Percentiles rank a stretch among this genome's conserved stretches.
These are phyloP conservation scores for Xylaria sp. DNA, from an alignment of 495 filamentous ascomycete species.

Conservation along the genomic window DNA sequence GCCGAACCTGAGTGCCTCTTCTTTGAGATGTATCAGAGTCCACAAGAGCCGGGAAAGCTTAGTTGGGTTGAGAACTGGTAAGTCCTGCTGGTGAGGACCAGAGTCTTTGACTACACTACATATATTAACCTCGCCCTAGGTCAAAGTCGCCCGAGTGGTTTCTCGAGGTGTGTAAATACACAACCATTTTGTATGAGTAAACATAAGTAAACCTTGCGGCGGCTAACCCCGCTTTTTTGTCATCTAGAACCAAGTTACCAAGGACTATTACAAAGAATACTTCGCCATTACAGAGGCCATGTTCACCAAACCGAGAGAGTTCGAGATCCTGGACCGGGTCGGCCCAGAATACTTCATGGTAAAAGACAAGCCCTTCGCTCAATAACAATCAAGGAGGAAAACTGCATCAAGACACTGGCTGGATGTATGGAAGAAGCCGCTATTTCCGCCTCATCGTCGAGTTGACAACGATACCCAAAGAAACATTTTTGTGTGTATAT, in stretches of 20 bases:
- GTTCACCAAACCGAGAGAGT: constrained; percentile 55
- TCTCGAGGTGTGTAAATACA: constrained; percentile 34
- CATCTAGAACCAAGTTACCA: constrained; percentile 55
- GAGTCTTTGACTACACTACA: neutral
- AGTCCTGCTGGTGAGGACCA: constrained; percentile 1
- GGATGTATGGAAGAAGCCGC: neutral
- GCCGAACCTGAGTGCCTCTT: constrained; percentile 57
- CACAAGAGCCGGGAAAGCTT: constrained; percentile 51
- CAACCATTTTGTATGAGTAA: neutral
- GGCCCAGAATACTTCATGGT: constrained; percentile 42
- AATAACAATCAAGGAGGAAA: constrained; percentile 7
- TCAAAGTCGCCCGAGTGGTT: constrained; percentile 49
- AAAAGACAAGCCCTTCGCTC: constrained; percentile 34
- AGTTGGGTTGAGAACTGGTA: constrained; percentile 58
- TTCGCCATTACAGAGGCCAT: constrained; percentile 54
- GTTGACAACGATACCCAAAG: constrained; percentile 17
- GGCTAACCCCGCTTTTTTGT: neutral
- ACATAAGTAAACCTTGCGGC: constrained; percentile 23
- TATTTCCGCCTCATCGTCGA: neutral
- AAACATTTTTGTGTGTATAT: constrained; percentile 16
- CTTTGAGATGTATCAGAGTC: constrained; percentile 55
- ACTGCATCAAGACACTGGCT: neutral
- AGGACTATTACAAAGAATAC: constrained; percentile 60
- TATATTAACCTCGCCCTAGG: constrained; percentile 36
- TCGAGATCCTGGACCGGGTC: constrained; percentile 47